phyloP scores from a whole-genome alignment of 345 rosid species.

The Aegle marmelos region DNA sequence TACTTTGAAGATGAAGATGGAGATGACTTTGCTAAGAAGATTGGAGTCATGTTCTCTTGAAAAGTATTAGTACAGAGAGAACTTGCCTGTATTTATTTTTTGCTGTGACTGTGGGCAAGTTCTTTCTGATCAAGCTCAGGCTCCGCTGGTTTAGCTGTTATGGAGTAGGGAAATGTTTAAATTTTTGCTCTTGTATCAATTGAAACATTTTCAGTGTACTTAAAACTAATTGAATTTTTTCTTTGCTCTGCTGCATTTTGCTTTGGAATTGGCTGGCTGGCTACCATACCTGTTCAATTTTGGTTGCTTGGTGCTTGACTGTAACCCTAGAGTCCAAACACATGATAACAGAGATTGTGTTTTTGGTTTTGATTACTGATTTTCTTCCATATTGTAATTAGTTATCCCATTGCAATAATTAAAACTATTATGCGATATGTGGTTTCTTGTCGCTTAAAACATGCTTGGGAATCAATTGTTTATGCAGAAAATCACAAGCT shows the following conservation, averaged over 20 bases:
- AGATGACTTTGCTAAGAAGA: slow-evolving; percentile 62
- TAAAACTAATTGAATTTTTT: slow-evolving; percentile 33
- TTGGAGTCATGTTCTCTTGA: slow-evolving; percentile 57
- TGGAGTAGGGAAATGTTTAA: slow-evolving; percentile 24
- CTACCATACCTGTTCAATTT: slow-evolving; percentile 4
- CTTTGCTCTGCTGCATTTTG: slow-evolving; percentile 24
- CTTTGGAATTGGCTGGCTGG: background rate
- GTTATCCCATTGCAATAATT: no score
- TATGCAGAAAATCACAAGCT: no score
- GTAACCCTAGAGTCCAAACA: slow-evolving; percentile 33
- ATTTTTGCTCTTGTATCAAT: slow-evolving; percentile 22
- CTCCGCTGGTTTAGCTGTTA: slow-evolving; percentile 13
- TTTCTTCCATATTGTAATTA: no score
- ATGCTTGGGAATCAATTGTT: no score
- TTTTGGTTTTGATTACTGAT: background rate
- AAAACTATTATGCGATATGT: no score
- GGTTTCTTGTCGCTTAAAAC: no score
- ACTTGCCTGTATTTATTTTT: background rate
- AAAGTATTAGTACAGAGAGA: background rate
- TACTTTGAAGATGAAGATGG: slow-evolving; percentile 61
- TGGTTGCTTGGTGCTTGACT: slow-evolving; percentile 31
- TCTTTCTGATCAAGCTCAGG: slow-evolving; percentile 7
- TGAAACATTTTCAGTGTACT: slow-evolving; percentile 18
- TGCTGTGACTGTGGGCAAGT: slow-evolving; percentile 10
- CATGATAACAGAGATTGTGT: slow-evolving; percentile 16